Evolutionary conservation across 352 stramenopile species (phyloP), one percentile per base, ranked within the genome.

Genomic region (Pythium vanterpoolii): DNA sequence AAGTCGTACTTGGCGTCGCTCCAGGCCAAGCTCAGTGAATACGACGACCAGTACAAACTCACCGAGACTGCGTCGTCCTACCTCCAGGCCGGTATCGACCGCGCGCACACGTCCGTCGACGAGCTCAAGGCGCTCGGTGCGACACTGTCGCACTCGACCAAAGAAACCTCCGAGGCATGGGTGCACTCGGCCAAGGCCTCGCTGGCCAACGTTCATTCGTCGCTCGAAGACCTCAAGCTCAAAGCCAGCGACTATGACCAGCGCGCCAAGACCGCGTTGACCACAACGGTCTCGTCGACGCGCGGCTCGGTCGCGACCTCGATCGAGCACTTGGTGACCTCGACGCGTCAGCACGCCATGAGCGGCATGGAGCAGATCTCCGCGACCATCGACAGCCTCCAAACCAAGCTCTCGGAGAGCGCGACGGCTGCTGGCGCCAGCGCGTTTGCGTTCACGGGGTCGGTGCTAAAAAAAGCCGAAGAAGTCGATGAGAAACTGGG

Each of bases 11-110:
- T 89, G 38, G 69, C 67, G 31, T 69, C 68, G 64, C 55, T 74
- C 14, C 62, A 65, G 55, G 45, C 39, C 47, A 68, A 67, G 54
- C 53, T 74, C 30, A 11, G 24, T 27, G 58, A 88, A 60, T 91
- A 89, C 62, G 81, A 91, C 58, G 69, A 71, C 21, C 75, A 88
- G 44, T 91, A 77, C 72, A 86, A 78, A 62, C 73, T 91, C 21
- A 80, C 71, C 10, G 79, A 91, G 65, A 89, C 82, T 26, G 82
- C 82, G 30, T 78, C 69, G 23, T 77, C 73, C 8, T 91, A 82
- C 64, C 68, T 91, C 47, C 73, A 88, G 36, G 71, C 76, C 14
- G 82, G 74, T 9, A 77, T 91, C 23, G 82, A 91, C 18, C 72
- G 72, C 38, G 72, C 79, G 33, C 80, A 89, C 74, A 68, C 77